These are phyloP conservation scores for Ehretia macrophylla DNA, from an alignment of 257 asterid genomes.

Conservation along the genomic window DNA sequence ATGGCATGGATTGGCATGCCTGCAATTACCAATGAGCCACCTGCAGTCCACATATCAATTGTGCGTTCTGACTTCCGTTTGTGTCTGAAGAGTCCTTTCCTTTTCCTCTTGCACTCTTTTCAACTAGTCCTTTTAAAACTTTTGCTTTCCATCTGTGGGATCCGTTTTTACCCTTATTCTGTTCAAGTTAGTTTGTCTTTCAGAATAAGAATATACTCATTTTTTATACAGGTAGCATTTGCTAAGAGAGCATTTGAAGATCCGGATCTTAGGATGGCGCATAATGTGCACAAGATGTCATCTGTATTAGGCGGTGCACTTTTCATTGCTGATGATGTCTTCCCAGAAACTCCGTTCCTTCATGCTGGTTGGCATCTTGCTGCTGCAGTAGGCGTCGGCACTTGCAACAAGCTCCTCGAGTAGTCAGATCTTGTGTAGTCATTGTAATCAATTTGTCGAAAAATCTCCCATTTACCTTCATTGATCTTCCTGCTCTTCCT, in stretches of 20 bases:
- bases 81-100: no score
- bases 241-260: slow-evolving; percentile 80
- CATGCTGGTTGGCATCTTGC: slow-evolving; percentile 98
- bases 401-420: slow-evolving; percentile 78
- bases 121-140: no score
- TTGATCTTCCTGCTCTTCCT: background rate
- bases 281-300: slow-evolving; percentile 76
- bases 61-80: no score
- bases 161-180: no score
- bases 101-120: no score
- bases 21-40: no score
- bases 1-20: no score
- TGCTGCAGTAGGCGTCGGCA: slow-evolving; percentile 78
- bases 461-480: slow-evolving; percentile 19
- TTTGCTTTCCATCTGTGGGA: no score
- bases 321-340: slow-evolving; percentile 70
- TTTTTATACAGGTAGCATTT: slow-evolving; percentile 58
- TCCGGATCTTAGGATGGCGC: slow-evolving; percentile 65
- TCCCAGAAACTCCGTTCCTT: slow-evolving; percentile 67
- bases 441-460: slow-evolving; percentile 48
- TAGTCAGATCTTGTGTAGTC: slow-evolving; percentile 17
- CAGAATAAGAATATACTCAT: background rate
- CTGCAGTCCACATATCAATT: no score
- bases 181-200: no score
- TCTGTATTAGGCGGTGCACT: slow-evolving; percentile 71